Base-by-base conservation (phyloP, 176 grass and related monocot species). In the Avena eriantha region DNA sequence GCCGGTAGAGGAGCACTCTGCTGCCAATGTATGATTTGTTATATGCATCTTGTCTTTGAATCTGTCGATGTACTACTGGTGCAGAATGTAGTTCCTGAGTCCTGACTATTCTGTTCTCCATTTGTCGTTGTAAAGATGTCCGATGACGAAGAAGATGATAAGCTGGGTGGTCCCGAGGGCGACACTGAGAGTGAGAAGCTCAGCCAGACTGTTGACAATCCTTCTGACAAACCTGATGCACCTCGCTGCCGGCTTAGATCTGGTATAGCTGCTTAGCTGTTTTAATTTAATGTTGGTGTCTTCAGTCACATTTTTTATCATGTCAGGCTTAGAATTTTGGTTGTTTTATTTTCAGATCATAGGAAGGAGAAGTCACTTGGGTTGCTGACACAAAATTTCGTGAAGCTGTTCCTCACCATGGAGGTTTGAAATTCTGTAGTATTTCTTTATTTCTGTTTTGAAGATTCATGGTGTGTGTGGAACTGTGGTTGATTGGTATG, bases 351-450 rank as follows among this genome's bases (percentile, higher is more conserved):
- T 83, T 73, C 79, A 84, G 89, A 92, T 79, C 88, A 93, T 33
- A 95, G 93, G 82, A 98, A 89, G 61, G 96, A 95, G 88, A 98
- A 95, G 56, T 98, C 93, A 11, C 91, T 98, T 64, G 91, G 96
- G 55, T 81, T 90, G 77, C 93, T 98, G 14, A 98, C 96, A 3
- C 91, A 95, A 65, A 95, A 98, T 78, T 98, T 98, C 22, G 90
- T 98, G 57, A 98, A 92, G 83, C 91, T 98, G 21, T 95, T 98
- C 86, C 89, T 98, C 19, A 95, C 87, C 35, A 88, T 89, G 86
- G 85, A 93, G 82, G 95, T 95, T 84, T 64, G 86, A 66, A 54
- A 79, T 69, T 82, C 23, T 74, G 87, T 12, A 18, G 87, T 17
- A 18, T 22, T 11, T 68, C 11, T 21, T 35, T 69, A 21, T n/a